Evolutionary conservation across 1,284 basidiomycete species (phyloP), one percentile per base, ranked within the genome.

Genomic region (Boletus semigastroideus): DNA sequence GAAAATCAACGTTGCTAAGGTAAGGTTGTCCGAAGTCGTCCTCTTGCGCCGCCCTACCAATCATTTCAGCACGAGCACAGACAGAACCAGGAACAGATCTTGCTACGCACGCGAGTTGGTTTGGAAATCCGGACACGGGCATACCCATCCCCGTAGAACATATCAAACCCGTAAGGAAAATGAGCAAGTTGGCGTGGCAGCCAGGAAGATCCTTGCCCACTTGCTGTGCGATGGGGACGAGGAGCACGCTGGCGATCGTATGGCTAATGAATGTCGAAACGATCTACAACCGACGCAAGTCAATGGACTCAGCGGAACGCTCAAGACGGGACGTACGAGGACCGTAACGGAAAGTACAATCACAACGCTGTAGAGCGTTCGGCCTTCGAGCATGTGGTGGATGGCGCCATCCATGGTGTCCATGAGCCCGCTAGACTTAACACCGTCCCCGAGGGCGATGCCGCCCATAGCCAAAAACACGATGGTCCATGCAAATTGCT

Each of bases 401-500:
- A 98, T 87, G 16, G 84, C 66, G 0, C 69, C 69, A 61, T 94
- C 92, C 71, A 94, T 78, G 33, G 88, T 81, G 31, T 86, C 83
- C 30, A 98, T 78, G 37, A 99, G 76, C 0, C 97, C 96, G 38
- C 92, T 96, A 2, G 90, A 88, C 17, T 86, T 82, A 3, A 99
- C 96, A 2, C 94, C 95, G 67, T 98, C 93, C 44, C 96, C 97
- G 4, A 98, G 82, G 0, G 94, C 93, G 47, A 98, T 96, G 33
- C 97, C 96, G 17, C 97, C 96, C 96, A 99, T 99, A n/a, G 94
- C 94, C 48, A 95, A 77, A 74, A 94, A 90, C 27, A 96, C 93
- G 56, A 97, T 94, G 1, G 89, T 89, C 94, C 94, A 97, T 55
- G 90, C 80, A 73, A 95, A 95, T 62, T 90, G 89, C 65, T 95